Percentiles rank a stretch among this genome's conserved stretches.
Evolutionary conservation across 2,329 filamentous ascomycete genomes (phyloP).

Genomic region (Aurifilum marmelostoma): DNA sequence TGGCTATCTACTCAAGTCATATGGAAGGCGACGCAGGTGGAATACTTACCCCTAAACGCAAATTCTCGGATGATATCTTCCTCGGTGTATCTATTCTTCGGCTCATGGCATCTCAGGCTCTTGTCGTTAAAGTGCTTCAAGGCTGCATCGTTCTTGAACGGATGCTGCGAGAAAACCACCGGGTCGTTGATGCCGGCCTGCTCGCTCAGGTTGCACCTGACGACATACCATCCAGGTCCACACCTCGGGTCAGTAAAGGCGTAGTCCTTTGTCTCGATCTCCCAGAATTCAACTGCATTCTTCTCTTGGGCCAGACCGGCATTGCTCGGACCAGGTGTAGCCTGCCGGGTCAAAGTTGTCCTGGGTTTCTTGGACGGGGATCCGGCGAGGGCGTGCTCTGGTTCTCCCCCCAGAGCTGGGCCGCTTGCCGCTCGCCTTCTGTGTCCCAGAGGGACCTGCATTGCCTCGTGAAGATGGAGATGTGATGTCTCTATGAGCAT

Average conservation of each 20-base stretch:
- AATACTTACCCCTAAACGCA: constrained; percentile 1
- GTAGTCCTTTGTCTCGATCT: neutral
- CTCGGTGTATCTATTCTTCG: neutral
- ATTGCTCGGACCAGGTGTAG: too few relatives aligned
- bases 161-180: neutral
- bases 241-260: constrained; percentile 1
- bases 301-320: neutral
- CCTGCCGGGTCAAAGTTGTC: neutral
- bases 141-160: neutral
- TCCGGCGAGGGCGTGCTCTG: too few relatives aligned
- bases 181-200: neutral
- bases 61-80: constrained; percentile 10
- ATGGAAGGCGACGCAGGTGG: neutral
- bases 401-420: neutral
- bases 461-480: neutral
- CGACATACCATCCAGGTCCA: constrained; percentile 11
- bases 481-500: neutral
- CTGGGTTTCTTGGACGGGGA: neutral
- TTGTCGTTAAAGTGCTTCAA: constrained; percentile 9
- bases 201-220: neutral
- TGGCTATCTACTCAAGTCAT: neutral
- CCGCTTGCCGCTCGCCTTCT: neutral
- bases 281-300: neutral
- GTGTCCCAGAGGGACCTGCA: neutral
- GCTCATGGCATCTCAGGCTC: neutral